These are phyloP conservation scores for Aspergillus pseudoterreus DNA, from an alignment of 2,329 filamentous ascomycete species.

Conservation along the genomic window DNA sequence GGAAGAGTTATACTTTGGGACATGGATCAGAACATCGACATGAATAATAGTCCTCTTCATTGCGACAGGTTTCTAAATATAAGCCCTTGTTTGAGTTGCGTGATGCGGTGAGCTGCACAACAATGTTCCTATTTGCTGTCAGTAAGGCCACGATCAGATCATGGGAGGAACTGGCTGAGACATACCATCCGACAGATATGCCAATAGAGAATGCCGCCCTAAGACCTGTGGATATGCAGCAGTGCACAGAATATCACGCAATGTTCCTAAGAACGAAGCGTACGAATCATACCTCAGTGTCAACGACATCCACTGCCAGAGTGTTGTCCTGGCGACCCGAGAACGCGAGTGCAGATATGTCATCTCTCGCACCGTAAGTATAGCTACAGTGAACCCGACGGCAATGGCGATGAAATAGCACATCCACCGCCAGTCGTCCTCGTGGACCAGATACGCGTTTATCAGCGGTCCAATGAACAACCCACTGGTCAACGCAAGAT, in stretches of 20 bases:
- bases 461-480: slow-evolving; percentile 37
- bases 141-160: neutral
- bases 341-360: slow-evolving; percentile 12
- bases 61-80: too few species aligned
- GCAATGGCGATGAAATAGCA: slow-evolving; percentile 23
- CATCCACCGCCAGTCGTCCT: slow-evolving; percentile 24
- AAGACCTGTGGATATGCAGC: slow-evolving; percentile 24
- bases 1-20: too few species aligned
- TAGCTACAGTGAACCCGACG: slow-evolving; percentile 16
- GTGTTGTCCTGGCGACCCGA: slow-evolving; percentile 6
- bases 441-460: slow-evolving; percentile 23
- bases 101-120: slow-evolving; percentile 25
- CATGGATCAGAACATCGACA: too few species aligned
- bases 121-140: slow-evolving; percentile 22
- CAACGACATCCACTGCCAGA: slow-evolving; percentile 20
- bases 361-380: slow-evolving; percentile 23
- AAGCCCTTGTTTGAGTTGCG: neutral
- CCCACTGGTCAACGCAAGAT: slow-evolving; percentile 32
- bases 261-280: slow-evolving; percentile 20
- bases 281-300: slow-evolving; percentile 18
- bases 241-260: slow-evolving; percentile 20
- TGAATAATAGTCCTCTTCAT: too few species aligned
- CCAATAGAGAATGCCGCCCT: slow-evolving; percentile 24
- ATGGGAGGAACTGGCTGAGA: neutral
- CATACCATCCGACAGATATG: slow-evolving; percentile 24